Percentiles rank a stretch among this genome's conserved stretches.
Evolutionary conservation across 2,329 filamentous ascomycete species (phyloP).

Genomic region (Torrubiella hemipterigena): DNA sequence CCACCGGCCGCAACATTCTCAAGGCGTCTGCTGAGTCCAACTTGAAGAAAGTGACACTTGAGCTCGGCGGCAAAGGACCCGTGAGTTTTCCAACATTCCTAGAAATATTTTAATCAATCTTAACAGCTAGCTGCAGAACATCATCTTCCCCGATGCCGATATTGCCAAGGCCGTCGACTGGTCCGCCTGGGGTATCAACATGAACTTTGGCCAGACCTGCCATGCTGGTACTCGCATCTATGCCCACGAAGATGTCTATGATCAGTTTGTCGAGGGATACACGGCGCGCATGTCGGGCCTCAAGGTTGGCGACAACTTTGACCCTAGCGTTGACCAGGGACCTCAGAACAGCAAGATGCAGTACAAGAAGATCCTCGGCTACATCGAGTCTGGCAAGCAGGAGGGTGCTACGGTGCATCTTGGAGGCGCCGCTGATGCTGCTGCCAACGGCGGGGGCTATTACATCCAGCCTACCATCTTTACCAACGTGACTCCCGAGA

Average conservation of each 20-base stretch:
- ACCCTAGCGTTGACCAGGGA: conserved; percentile 63
- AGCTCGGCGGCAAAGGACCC: conserved; percentile 61
- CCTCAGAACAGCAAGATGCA: conserved; percentile 70
- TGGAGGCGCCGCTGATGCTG: conserved; percentile 16
- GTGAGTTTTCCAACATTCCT: conserved; percentile 68
- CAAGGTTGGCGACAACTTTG: conserved; percentile 67
- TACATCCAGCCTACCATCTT: conserved; percentile 26
- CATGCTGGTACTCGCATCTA: conserved; percentile 71
- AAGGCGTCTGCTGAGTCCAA: conserved; percentile 60
- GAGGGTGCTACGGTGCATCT: conserved; percentile 12
- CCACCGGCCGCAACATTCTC: conserved; percentile 58
- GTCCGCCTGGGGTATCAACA: conserved; percentile 58
- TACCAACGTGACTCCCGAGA: conserved; percentile 18
- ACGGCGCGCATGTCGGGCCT: conserved; percentile 60
- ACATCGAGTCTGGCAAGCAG: conserved; percentile 23
- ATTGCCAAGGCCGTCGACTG: conserved; percentile 63
- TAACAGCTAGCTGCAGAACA: conserved; percentile 54
- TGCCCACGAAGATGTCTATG: conserved; percentile 73
- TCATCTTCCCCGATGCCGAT: conserved; percentile 63
- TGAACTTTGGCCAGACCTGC: conserved; percentile 49
- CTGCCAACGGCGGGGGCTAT: conserved; percentile 11
- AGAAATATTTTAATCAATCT: too few relatives aligned
- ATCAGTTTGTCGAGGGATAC: conserved; percentile 68
- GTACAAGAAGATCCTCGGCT: conserved; percentile 70
- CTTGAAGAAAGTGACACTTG: conserved; percentile 63